Percentiles rank a stretch among this genome's conserved stretches.
phyloP scores from a whole-genome alignment of 139 green algal species.

The Ettlia oleoabundans region DNA sequence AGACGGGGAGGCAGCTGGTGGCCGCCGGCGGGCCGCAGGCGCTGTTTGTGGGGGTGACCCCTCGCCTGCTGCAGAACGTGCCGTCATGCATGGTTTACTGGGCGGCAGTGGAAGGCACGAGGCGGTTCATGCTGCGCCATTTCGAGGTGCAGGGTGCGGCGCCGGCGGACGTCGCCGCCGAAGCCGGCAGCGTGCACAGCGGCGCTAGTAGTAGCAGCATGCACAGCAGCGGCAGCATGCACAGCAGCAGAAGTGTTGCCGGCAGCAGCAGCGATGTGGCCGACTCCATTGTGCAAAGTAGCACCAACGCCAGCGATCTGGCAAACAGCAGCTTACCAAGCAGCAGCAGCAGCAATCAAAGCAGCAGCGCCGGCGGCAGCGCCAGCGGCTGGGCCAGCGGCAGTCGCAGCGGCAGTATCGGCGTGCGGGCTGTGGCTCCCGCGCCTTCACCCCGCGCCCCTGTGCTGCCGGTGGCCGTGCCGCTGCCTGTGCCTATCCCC shows the following conservation, averaged over 20 bases:
- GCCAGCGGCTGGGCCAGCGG: too few species aligned
- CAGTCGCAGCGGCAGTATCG: too few species aligned
- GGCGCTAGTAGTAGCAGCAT: not conserved
- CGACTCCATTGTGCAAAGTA: not conserved
- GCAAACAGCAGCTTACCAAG: too few species aligned
- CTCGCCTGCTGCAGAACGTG: constrained; percentile 58
- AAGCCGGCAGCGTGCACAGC: not conserved
- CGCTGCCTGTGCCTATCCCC: too few species aligned
- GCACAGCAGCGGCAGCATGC: constrained; percentile 3
- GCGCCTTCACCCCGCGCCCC: too few species aligned
- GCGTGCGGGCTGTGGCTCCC: too few species aligned
- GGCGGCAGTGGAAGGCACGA: constrained; percentile 45
- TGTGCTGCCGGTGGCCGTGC: too few species aligned
- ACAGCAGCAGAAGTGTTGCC: not conserved
- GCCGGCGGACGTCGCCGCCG: not conserved
- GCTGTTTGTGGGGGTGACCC: constrained; percentile 70
- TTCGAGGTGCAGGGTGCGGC: constrained; percentile 16
- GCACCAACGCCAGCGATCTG: not conserved
- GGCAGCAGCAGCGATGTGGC: not conserved
- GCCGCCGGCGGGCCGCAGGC: constrained; percentile 44
- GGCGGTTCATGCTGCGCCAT: constrained; percentile 30
- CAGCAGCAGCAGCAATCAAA: too few species aligned
- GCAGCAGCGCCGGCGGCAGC: too few species aligned
- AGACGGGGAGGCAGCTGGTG: constrained; percentile 41
- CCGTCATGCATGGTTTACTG: constrained; percentile 61